Evolutionary conservation across 2,329 filamentous ascomycete species (phyloP), one percentile per base, ranked within the genome.

Genomic region (Colletotrichum acutatum): DNA sequence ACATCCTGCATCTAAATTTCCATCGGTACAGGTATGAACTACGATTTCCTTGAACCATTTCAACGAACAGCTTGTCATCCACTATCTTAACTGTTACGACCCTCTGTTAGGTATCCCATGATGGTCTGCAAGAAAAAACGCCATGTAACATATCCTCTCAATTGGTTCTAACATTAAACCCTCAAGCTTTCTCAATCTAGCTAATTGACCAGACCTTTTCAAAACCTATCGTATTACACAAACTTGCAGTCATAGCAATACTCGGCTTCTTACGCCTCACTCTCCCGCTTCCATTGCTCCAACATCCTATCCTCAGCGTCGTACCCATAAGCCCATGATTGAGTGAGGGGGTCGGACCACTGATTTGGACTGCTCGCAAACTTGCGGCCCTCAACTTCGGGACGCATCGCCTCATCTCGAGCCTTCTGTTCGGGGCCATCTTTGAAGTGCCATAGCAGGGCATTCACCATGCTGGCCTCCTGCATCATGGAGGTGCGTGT

Each of bases 401-500:
- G 77, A 2, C 69, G 37, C 83, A 85, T 86, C 0, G 81, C 83
- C 7, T 69, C 78, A 72, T 86, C 85, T 30, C 85, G 76, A 0
- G 84, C 84, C 69, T 78, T 59, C 76, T 86, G 85, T 54, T 80
- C 73, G 0, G 83, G 81, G 0, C 85, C 85, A 71, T 86, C 84
- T 0, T 79, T 68, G 54, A 86, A 84, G 42, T 88, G 86, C 85
- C 85, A 87, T 3, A 88, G 75, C 26, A 82, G 79, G 1, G 83
- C 83, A 72, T 89, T 88, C 6, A 87, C 78, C 16, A 82, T 91
- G 0, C 90, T 90, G 3, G 90, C 80, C 19, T 87, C 81, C 0
- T 93, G 91, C 0, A 93, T 86, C 75, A 84, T 87, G 53, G 91
- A 88, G 0, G 91, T 92, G 4, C 91, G 83, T 52, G 85, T 81